Evolutionary conservation across 78 protist species (phyloP).

Genomic region (Dictyostelium purpureum): DNA sequence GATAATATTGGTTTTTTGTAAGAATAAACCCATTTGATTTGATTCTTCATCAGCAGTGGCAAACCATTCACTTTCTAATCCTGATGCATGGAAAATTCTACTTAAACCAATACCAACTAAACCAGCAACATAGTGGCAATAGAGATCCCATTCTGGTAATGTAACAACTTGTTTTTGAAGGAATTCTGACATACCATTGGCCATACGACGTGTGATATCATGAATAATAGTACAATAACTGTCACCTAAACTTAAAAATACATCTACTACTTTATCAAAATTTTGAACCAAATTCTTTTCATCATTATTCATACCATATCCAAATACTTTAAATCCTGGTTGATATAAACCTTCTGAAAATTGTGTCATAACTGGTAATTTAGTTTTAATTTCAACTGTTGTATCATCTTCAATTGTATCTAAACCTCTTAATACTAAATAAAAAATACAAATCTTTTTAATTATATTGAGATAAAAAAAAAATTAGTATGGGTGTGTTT

Average conservation of each 20-base stretch:
- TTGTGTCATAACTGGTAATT: constrained; percentile 64
- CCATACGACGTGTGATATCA: constrained; percentile 93
- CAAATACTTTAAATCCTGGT: constrained; percentile 60
- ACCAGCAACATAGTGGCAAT: constrained; percentile 98
- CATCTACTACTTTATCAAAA: constrained; percentile 77
- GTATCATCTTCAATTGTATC: constrained; percentile 98
- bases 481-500: neutral
- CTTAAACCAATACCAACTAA: constrained; percentile 96
- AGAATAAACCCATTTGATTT: constrained; percentile 95
- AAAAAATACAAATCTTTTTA: constrained; percentile 90
- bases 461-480: neutral
- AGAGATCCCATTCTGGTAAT: constrained; percentile 86
- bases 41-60: constrained; percentile 66
- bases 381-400: constrained; percentile 54
- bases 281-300: constrained; percentile 84
- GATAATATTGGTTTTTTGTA: constrained; percentile 97
- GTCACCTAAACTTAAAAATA: constrained; percentile 40
- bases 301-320: constrained; percentile 81
- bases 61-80: constrained; percentile 85
- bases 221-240: constrained; percentile 86
- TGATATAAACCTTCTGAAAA: constrained; percentile 51
- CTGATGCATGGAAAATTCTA: constrained; percentile 85
- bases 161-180: constrained; percentile 70
- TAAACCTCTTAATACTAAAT: constrained; percentile 96
- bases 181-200: constrained; percentile 92